Conservation (phyloP, 176 grass and related monocot genomes). For the Eleusine indica region DNA sequence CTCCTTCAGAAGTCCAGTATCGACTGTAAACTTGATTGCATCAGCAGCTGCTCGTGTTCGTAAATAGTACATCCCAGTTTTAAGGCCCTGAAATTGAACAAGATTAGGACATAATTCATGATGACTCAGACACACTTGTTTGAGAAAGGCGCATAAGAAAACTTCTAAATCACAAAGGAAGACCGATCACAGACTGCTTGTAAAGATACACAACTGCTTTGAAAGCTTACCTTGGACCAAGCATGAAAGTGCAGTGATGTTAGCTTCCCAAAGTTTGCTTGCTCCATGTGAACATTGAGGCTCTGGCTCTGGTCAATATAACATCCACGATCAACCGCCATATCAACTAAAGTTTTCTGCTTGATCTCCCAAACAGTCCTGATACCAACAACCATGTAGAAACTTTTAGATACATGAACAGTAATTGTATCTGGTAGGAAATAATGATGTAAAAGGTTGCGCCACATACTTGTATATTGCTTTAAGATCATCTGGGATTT, state of each 20-base stretch:
- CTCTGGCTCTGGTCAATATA: slow-evolving; percentile 99
- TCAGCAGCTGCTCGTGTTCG: slow-evolving; percentile 90
- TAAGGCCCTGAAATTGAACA: slow-evolving; percentile 68
- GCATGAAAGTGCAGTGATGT: slow-evolving; percentile 96
- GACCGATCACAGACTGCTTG: neutral
- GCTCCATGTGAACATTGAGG: slow-evolving; percentile 98
- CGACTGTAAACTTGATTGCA: slow-evolving; percentile 97
- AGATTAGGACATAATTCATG: neutral
- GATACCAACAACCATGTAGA: slow-evolving; percentile 9
- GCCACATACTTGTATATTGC: slow-evolving; percentile 86
- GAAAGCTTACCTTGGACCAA: slow-evolving; percentile 82
- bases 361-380: slow-evolving; percentile 99
- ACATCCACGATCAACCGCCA: slow-evolving; percentile 95
- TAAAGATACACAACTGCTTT: slow-evolving; percentile 1
- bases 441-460: neutral
- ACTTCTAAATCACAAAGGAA: neutral
- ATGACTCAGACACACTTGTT: neutral
- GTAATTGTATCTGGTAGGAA: neutral
- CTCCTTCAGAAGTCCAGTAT: slow-evolving; percentile 69
- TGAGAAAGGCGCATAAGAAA: neutral
- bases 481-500: slow-evolving; percentile 88
- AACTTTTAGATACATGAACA: slow-evolving; percentile 20
- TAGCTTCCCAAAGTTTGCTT: slow-evolving; percentile 92
- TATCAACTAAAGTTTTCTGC: slow-evolving; percentile 98
- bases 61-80: slow-evolving; percentile 99